phyloP scores from a whole-genome alignment of 352 stramenopile species.

The Thalassiosira exigua region DNA sequence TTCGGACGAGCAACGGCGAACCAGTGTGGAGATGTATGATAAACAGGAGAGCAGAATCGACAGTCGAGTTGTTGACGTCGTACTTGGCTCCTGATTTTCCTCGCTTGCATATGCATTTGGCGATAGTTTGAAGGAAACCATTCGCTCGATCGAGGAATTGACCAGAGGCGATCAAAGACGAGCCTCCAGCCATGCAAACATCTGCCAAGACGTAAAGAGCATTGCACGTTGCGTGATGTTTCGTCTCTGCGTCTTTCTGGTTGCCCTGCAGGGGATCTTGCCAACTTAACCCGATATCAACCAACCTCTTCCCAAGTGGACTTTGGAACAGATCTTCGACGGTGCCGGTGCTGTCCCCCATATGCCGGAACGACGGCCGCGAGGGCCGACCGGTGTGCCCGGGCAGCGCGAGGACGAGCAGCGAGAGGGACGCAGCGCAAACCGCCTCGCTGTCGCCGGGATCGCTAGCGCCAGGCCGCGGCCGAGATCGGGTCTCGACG shows the following conservation, averaged over 20 bases:
- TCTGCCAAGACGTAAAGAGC: conserved; percentile 44
- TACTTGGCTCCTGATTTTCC: conserved; percentile 1
- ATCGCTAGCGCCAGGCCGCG: conserved; percentile 25
- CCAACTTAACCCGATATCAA: conserved; percentile 49
- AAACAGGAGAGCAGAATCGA: conserved; percentile 44
- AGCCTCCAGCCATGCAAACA: conserved; percentile 42
- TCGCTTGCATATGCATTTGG: conserved; percentile 31
- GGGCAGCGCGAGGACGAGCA: conserved; percentile 50
- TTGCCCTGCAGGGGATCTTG: conserved; percentile 23
- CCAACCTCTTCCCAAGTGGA: conserved; percentile 47
- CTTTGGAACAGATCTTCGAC: conserved; percentile 56
- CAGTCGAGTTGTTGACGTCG: conserved; percentile 16
- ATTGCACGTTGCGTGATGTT: conserved; percentile 31
- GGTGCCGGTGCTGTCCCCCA: conserved; percentile 36
- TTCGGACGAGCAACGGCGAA: conserved; percentile 40
- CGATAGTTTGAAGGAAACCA: conserved; percentile 43
- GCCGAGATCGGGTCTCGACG: conserved; percentile 49
- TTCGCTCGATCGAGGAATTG: conserved; percentile 32
- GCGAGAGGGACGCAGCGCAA: conserved; percentile 34
- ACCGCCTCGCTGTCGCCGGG: conserved; percentile 54
- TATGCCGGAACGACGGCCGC: conserved; percentile 62
- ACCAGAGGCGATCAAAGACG: conserved; percentile 24
- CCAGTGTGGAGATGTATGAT: conserved; percentile 51
- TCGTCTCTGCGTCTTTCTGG: conserved; percentile 1
- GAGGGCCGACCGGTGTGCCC: too few species aligned